phyloP scores from a whole-genome alignment of 2,329 filamentous ascomycete genomes.

The Cytospora leucostoma region DNA sequence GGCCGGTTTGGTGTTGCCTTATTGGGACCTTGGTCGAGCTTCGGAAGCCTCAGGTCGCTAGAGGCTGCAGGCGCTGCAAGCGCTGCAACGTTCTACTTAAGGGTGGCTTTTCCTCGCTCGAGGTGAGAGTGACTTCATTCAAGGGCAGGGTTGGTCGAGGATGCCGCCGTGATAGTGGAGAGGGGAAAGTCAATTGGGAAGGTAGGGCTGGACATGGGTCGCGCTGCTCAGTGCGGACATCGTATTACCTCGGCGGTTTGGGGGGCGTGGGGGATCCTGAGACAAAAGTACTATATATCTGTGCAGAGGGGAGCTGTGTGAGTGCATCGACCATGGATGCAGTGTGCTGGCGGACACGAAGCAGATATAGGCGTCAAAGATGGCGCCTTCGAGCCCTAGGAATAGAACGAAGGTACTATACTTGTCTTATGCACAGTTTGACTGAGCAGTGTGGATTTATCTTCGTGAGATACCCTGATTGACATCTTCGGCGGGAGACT shows the following conservation, averaged over 20 bases:
- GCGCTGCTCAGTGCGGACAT: background rate
- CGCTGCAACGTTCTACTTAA: background rate
- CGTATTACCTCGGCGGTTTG: background rate
- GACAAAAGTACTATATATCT: background rate
- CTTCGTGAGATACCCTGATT: conserved; percentile 3
- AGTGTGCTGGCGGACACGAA: background rate
- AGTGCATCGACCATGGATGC: background rate
- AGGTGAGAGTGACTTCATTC: background rate
- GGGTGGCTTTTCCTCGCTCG: background rate
- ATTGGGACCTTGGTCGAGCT: background rate
- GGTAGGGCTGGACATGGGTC: background rate
- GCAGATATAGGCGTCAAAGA: background rate
- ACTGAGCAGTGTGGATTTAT: too few relatives aligned
- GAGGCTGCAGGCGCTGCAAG: background rate
- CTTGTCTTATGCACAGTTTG: background rate
- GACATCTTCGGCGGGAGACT: background rate
- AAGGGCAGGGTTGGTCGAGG: background rate
- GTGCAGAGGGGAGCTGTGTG: background rate
- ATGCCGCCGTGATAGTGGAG: background rate
- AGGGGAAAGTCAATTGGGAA: background rate
- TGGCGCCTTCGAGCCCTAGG: background rate
- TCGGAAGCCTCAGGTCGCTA: background rate
- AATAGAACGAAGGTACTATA: background rate
- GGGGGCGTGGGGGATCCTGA: background rate
- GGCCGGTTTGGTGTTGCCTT: background rate